Percentiles rank a stretch among this genome's conserved stretches.
phyloP scores from a whole-genome alignment of 345 rosid species.

The Hirschfeldia incana region DNA sequence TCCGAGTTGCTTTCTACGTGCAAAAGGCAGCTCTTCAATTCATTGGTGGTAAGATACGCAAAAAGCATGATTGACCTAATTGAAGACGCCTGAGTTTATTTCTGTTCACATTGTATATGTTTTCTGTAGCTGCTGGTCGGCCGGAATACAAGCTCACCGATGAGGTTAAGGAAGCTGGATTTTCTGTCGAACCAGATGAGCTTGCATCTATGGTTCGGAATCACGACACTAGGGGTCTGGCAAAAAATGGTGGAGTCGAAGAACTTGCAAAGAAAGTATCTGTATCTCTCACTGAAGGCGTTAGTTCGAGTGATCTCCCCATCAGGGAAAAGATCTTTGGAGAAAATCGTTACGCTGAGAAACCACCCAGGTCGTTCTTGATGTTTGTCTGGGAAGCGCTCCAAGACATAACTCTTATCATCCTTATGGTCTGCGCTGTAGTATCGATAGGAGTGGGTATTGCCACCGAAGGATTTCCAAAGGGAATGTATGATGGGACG shows the following conservation, averaged over 20 bases:
- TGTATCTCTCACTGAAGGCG: constrained; percentile 54
- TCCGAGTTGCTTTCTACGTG: constrained; percentile 79
- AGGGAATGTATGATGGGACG: constrained; percentile 53
- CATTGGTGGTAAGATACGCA: constrained; percentile 66
- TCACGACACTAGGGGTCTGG: constrained; percentile 54
- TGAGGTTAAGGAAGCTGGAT: constrained; percentile 62
- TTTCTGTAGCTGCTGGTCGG: constrained; percentile 52
- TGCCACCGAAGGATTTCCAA: constrained; percentile 58
- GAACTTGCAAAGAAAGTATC: constrained; percentile 55
- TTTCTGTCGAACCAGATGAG: constrained; percentile 68
- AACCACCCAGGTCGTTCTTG: constrained; percentile 52
- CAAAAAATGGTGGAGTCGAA: constrained; percentile 59
- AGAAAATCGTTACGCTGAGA: constrained; percentile 56
- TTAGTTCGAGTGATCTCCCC: constrained; percentile 48
- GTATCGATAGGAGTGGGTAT: constrained; percentile 79
- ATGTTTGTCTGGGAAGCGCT: constrained; percentile 56
- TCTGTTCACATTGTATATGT: constrained; percentile 4
- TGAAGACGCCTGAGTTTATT: neutral
- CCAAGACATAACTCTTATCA: constrained; percentile 50
- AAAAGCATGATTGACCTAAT: neutral
- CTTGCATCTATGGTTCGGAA: constrained; percentile 65
- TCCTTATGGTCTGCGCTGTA: constrained; percentile 53
- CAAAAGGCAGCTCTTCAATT: constrained; percentile 84
- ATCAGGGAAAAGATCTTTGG: constrained; percentile 59
- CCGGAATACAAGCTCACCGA: constrained; percentile 54